These are phyloP conservation scores for Phaffomyces antillensis DNA, from an alignment of 805 yeast species.

Conservation along the genomic window DNA sequence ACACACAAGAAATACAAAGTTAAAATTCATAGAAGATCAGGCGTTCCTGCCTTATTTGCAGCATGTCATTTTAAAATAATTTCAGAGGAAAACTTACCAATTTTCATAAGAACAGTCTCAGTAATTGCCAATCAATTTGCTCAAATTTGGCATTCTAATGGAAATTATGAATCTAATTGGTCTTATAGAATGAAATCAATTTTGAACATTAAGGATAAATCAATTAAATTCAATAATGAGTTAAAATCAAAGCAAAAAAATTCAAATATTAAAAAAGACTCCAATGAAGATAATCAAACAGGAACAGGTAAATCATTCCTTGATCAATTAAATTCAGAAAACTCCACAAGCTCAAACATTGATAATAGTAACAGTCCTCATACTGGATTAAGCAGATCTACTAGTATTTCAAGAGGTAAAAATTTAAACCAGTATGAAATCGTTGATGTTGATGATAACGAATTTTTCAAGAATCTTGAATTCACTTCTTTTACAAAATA, in stretches of 20 bases:
- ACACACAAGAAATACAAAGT: slow-evolving; percentile 46
- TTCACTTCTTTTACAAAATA: slow-evolving; percentile 22
- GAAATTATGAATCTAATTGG: slow-evolving; percentile 59
- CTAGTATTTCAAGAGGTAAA: slow-evolving; percentile 11
- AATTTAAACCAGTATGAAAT: slow-evolving; percentile 18
- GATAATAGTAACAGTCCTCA: neutral
- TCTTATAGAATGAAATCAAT: slow-evolving; percentile 56
- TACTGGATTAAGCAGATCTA: slow-evolving; percentile 6
- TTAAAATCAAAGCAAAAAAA: slow-evolving; percentile 7
- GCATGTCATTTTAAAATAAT: slow-evolving; percentile 70
- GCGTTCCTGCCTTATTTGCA: slow-evolving; percentile 72
- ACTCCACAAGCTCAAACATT: neutral
- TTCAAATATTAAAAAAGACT: slow-evolving; percentile 3
- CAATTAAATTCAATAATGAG: slow-evolving; percentile 10
- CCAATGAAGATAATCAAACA: slow-evolving; percentile 10
- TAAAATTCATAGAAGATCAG: slow-evolving; percentile 54
- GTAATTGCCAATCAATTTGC: slow-evolving; percentile 67
- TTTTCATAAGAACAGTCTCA: slow-evolving; percentile 59
- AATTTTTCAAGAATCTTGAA: slow-evolving; percentile 21
- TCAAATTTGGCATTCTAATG: slow-evolving; percentile 60
- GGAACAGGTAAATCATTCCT: slow-evolving; percentile 19
- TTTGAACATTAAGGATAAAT: slow-evolving; percentile 28
- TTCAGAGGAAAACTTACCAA: slow-evolving; percentile 50
- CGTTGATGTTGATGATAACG: slow-evolving; percentile 18
- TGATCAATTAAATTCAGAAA: slow-evolving; percentile 13